phyloP scores from a whole-genome alignment of 1,284 basidiomycete species.

The Trichosporon ovoides region DNA sequence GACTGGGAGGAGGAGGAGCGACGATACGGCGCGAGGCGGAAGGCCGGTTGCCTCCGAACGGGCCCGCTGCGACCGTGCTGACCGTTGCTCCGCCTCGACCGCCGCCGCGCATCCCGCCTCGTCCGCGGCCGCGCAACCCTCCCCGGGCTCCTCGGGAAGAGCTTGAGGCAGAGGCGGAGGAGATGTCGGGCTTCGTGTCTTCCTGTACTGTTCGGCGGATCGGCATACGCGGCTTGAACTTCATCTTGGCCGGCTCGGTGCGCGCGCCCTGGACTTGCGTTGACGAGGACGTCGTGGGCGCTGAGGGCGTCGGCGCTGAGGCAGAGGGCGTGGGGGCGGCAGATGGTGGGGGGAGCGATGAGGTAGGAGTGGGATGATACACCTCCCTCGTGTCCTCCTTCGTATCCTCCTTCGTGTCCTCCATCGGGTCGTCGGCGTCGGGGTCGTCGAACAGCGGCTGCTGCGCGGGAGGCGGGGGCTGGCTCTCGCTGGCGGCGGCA shows the following conservation, averaged over 20 bases:
- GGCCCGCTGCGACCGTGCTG: constrained; percentile 18
- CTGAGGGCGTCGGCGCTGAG: not conserved
- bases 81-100: not conserved
- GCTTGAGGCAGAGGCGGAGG: not conserved
- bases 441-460: not conserved
- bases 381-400: not conserved
- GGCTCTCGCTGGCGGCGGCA: not conserved
- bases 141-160: not conserved
- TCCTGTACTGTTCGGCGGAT: constrained; percentile 30
- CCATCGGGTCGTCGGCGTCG: not conserved
- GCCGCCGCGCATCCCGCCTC: constrained; percentile 50
- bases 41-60: constrained; percentile 14
- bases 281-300: constrained; percentile 9
- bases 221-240: constrained; percentile 47
- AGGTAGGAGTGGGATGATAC: not conserved
- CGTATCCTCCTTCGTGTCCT: too few relatives aligned
- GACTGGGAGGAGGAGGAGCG: constrained; percentile 12
- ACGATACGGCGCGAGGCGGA: constrained; percentile 11
- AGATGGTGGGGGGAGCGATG: too few relatives aligned
- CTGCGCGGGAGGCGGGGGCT: not conserved
- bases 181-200: constrained; percentile 13
- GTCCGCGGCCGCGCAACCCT: constrained; percentile 48
- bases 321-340: too few relatives aligned
- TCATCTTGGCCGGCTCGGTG: constrained; percentile 30
- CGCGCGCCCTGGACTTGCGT: not conserved